A percentile compares a stretch with the other conserved stretches of the same genome.
Evolutionary conservation across 345 rosid genomes (phyloP).

Genomic region (Theobroma cacao): DNA sequence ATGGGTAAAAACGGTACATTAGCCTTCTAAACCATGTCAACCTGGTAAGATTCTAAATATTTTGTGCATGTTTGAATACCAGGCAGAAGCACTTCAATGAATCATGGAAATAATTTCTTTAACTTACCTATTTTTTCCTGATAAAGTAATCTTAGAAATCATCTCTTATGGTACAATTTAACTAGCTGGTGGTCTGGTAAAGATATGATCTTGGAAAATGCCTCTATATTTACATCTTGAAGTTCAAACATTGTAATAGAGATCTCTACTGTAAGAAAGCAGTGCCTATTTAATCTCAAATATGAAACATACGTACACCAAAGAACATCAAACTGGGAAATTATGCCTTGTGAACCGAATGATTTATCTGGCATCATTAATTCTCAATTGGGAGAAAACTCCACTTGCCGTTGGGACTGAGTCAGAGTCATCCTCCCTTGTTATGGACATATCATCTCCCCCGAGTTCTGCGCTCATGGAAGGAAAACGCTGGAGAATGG

Average conservation of each 20-base stretch:
- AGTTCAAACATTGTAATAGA: neutral
- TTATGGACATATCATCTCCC: conserved; percentile 14
- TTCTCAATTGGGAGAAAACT: conserved; percentile 33
- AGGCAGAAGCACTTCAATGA: neutral
- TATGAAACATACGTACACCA: neutral
- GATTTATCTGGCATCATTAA: conserved; percentile 29
- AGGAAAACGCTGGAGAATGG: conserved; percentile 25
- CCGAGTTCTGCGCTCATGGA: conserved; percentile 19
- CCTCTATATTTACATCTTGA: neutral
- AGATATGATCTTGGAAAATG: neutral
- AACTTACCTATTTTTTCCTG: neutral
- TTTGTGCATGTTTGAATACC: neutral
- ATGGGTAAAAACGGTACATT: neutral
- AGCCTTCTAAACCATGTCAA: neutral
- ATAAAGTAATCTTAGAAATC: neutral
- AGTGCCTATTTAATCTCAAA: neutral
- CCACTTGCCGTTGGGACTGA: neutral
- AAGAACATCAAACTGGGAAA: neutral
- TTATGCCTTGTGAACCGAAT: neutral
- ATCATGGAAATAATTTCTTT: neutral
- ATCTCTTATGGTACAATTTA: neutral
- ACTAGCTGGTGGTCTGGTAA: neutral
- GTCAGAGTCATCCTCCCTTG: conserved; percentile 3
- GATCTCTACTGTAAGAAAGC: neutral
- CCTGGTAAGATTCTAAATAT: neutral